Base-by-base conservation (phyloP, 441 rosid species). In the Arabidopsis lyrata region DNA sequence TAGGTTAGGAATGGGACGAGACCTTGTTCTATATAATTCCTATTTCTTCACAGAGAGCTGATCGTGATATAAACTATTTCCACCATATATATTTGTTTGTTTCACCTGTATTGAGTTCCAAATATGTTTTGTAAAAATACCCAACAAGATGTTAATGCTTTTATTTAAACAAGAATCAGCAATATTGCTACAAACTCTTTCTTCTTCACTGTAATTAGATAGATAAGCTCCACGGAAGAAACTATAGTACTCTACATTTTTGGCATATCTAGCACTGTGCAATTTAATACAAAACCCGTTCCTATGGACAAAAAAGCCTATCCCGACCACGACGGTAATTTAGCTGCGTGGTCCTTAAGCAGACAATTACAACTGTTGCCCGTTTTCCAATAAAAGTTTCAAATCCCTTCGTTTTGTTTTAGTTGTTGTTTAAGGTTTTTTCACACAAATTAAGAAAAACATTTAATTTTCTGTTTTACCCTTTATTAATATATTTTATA, bases 1-100 rank as follows among this genome's bases (percentile, higher is more conserved):
- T 75, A 74, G 72, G 66, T 74, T 74, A 74, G 73, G 41, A 60
- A 69, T 6, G 45, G 56, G 45, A 45, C 24, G 65, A 20, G 56
- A 18, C 45, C 64, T 5, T 69, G 24, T 57, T 69, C 65, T 47
- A 59, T 69, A 45, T 45, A 45, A 44, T 56, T 45, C 36, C 55
- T 57, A 18, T 31, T 18, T 69, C 66, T 47, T 56, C 20, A 44
- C 36, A 69, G 48, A 58, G 36, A 69, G 57, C 36, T 45, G 38
- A 69, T 35, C 48, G 44, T 58, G 16, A 58, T 58, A 34, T 15
- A 58, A 47, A 69, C 48, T 45, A 57, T 45, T 56, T 44, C 24
- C 56, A 42, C 74, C 44, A 75, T 57, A 64, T 53, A 67, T 63
- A 65, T 62, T 31, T 63, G 11, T 63, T 32, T 47, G 27, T 59